phyloP scores from a whole-genome alignment of 106 monocot species.

The Dendrobium nobile region DNA sequence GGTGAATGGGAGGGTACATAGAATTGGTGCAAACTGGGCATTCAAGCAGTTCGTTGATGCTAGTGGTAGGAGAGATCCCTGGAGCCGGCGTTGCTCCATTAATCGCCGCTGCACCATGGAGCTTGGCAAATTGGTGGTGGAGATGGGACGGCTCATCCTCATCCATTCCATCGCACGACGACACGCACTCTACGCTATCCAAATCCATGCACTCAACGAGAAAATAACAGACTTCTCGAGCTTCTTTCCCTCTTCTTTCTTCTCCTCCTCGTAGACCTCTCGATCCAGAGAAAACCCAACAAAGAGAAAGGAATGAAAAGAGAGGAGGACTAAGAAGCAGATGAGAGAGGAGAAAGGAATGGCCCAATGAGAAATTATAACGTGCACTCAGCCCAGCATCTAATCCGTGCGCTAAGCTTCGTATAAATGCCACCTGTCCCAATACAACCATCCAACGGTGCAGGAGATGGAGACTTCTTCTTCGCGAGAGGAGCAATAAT shows the following conservation, averaged over 20 bases:
- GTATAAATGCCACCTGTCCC: neutral
- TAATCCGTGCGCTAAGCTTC: neutral
- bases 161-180: constrained; percentile 40
- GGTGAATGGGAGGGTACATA: constrained; percentile 84
- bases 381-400: neutral
- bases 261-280: neutral
- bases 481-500: too few species aligned
- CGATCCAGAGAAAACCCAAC: neutral
- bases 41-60: constrained; percentile 69
- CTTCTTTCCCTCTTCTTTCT: neutral
- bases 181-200: constrained; percentile 63
- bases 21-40: constrained; percentile 84
- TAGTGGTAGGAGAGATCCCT: constrained; percentile 36
- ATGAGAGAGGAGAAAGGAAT: neutral
- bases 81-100: constrained; percentile 16
- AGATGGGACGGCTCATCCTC: constrained; percentile 34
- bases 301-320: neutral
- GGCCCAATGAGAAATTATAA: neutral
- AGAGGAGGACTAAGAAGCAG: neutral
- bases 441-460: neutral
- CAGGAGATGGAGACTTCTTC: neutral
- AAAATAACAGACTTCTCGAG: neutral
- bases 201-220: constrained; percentile 26
- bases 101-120: constrained; percentile 13
- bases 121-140: constrained; percentile 26